These are phyloP conservation scores for Trichopus zeylanicus DNA, from an alignment of 116 monocot genomes.

Conservation along the genomic window DNA sequence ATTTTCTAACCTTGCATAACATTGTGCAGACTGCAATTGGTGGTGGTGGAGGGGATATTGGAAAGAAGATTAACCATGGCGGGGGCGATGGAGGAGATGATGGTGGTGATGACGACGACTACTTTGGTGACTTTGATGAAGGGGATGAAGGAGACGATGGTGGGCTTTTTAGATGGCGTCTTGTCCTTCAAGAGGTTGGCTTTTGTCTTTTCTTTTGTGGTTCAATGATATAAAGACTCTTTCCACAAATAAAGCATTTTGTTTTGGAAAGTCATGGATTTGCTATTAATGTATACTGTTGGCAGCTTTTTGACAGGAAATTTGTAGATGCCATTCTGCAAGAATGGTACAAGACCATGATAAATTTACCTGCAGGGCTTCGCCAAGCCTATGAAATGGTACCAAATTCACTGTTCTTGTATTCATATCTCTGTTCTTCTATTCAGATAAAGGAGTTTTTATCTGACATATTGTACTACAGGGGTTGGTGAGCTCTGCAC, in stretches of 20 bases:
- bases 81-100: constrained; percentile 99
- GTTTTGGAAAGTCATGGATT: background rate
- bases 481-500: constrained; percentile 92
- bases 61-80: constrained; percentile 89
- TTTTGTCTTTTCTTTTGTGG: constrained; percentile 7
- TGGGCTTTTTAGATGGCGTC: constrained; percentile 80
- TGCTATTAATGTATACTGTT: background rate
- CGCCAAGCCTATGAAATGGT: constrained; percentile 99
- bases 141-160: constrained; percentile 95
- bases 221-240: background rate
- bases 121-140: constrained; percentile 98
- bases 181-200: constrained; percentile 79
- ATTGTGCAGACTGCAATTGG: constrained; percentile 59
- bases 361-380: constrained; percentile 82
- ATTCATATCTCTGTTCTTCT: background rate
- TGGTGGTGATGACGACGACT: constrained; percentile 98
- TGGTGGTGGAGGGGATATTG: constrained; percentile 98
- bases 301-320: constrained; percentile 85
- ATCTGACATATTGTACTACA: constrained; percentile 14
- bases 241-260: background rate
- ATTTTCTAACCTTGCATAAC: background rate
- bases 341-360: constrained; percentile 94
- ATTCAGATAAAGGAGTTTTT: background rate
- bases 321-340: constrained; percentile 95
- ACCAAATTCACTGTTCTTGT: background rate